Evolutionary conservation across 306 rosid genomes (phyloP).

Genomic region (Cajanus cajan): DNA sequence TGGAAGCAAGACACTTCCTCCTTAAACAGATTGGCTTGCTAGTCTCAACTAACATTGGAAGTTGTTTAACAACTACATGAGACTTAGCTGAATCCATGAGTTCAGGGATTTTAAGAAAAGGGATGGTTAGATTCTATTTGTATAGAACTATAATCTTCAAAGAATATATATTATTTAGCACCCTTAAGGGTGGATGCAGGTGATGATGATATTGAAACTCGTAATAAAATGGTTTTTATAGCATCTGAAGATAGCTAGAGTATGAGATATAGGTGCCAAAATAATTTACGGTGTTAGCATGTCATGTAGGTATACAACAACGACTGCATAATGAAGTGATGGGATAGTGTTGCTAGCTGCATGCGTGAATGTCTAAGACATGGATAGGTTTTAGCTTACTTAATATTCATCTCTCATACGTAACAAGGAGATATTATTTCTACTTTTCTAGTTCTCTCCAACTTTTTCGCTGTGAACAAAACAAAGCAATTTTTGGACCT

Average conservation of each 20-base stretch:
- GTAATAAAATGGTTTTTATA: neutral
- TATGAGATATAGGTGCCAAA: neutral
- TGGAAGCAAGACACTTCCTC: constrained; percentile 24
- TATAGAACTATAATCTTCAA: neutral
- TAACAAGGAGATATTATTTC: constrained; percentile 1
- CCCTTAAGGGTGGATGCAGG: neutral
- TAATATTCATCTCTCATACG: neutral
- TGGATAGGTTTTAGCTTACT: neutral
- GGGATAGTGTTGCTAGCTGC: neutral
- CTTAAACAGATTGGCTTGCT: neutral
- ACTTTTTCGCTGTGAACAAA: neutral
- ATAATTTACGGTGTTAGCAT: neutral
- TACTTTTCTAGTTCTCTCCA: constrained; percentile 25
- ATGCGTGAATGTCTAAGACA: constrained; percentile 15
- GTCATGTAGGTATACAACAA: neutral
- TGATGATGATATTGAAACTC: neutral
- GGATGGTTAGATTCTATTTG: neutral
- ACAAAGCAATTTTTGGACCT: constrained; percentile 22
- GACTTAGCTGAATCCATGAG: constrained; percentile 34
- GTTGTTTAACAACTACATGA: constrained; percentile 5
- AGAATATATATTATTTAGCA: neutral
- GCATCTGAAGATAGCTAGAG: neutral
- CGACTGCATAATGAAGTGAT: neutral
- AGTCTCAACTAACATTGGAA: neutral
- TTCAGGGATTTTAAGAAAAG: neutral